Base-by-base conservation (phyloP, 1,284 basidiomycete genomes). In the Apiotrichum gracile region DNA sequence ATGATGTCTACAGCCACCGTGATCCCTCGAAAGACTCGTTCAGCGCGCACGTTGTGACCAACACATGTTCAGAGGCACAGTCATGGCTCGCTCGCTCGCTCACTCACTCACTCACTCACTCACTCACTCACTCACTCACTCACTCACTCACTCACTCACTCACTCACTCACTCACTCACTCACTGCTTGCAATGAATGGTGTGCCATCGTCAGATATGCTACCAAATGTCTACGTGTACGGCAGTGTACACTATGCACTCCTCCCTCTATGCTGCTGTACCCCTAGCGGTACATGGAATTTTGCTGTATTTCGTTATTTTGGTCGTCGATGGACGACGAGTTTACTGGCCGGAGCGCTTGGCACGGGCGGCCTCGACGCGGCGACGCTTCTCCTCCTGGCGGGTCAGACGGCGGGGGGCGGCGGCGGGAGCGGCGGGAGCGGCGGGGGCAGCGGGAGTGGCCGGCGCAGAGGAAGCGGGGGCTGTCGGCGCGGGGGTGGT, bases 281-380 rank as follows among this genome's bases (percentile, higher is more conserved):
- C n/a, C n/a, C n/a, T n/a, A n/a, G n/a, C n/a, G n/a, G n/a, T n/a
- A n/a, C n/a, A n/a, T n/a, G n/a, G n/a, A n/a, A n/a, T n/a, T n/a
- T n/a, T n/a, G n/a, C n/a, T n/a, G n/a, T n/a, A n/a, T n/a, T n/a
- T n/a, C n/a, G n/a, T n/a, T n/a, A n/a, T n/a, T n/a, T n/a, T n/a
- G n/a, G n/a, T n/a, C 5, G 31, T 10, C 4, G 16, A 31, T 10
- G 16, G 31, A 31, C 16, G 16, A 13, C 31, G 10, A 4, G 12
- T 31, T 17, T 37, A 37, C 29, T 22, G 10, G 33, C 8, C 16
- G n/a, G 22, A 13, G 16, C 57, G 57, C 52, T 50, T 55, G 27
- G 29, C 38, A n/a, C 53, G 42, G n/a, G 52, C 57, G 16, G 47
- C 53, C 50, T 41, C 39, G 29, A 58, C 39, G 5, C 57, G 50